A percentile compares a stretch with the other conserved stretches of the same genome.
Conservation (phyloP, 768 basidiomycete species). For the Leccinum uliginosum region DNA sequence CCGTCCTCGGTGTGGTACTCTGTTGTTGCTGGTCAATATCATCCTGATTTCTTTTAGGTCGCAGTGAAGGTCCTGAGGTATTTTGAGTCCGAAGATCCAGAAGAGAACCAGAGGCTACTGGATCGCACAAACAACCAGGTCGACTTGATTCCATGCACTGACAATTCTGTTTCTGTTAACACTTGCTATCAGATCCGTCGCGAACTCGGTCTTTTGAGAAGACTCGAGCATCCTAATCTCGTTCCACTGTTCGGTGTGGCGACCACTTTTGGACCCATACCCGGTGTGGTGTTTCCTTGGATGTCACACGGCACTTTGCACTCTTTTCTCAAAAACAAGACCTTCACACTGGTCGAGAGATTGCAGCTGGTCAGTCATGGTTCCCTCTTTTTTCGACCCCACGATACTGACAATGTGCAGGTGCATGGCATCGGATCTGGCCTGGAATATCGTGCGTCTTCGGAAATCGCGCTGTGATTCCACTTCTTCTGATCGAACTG, state of each 20-base stretch:
- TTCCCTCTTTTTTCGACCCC: background rate
- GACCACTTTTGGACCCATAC: background rate
- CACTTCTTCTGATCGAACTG: background rate
- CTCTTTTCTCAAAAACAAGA: background rate
- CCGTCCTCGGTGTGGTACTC: background rate
- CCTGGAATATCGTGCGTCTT: background rate
- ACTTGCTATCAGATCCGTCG: background rate
- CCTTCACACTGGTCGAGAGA: background rate
- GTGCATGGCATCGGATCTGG: background rate
- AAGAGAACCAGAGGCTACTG: background rate
- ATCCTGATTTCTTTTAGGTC: background rate
- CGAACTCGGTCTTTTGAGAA: constrained; percentile 2
- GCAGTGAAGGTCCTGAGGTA: background rate
- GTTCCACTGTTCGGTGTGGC: background rate
- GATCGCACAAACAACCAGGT: background rate
- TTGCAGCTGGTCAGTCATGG: background rate
- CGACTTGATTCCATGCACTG: background rate
- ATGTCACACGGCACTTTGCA: background rate
- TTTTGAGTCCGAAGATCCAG: background rate
- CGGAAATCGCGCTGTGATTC: background rate
- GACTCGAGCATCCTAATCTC: background rate
- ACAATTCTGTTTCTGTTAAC: too few relatives aligned
- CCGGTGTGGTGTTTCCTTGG: background rate
- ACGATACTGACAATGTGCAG: background rate
- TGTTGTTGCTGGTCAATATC: background rate